Evolutionary conservation across 2,329 filamentous ascomycete species (phyloP), one percentile per base, ranked within the genome.

Genomic region (Aspergillus cejpii): DNA sequence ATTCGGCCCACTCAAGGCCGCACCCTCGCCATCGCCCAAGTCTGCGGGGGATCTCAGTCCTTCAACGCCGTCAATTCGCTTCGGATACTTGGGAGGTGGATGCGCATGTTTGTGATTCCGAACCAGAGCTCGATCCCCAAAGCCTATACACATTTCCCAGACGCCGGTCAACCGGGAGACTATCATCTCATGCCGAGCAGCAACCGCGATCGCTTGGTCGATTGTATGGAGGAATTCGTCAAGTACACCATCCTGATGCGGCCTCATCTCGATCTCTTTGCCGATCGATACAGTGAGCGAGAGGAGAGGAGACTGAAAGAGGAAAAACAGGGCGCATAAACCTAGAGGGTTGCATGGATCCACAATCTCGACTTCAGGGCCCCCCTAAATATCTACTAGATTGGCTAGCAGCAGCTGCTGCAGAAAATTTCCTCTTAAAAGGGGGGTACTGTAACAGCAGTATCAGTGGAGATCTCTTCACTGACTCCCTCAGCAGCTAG

Each of bases 191-290:
- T 77, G 57, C 68, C 75, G 0, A 77, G 79, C 56, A 67, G 70
- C 0, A 82, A 83, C 49, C 64, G 80, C 8, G 77, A 82, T 44
- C 67, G 80, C 2, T 54, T 83, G 11, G 79, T 83, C 1, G 80
- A 84, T 64, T 82, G 78, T 50, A 83, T 83, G 75, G 81, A 85
- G 64, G 82, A 85, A 60, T 76, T 85, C 62, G 80, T 85, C 3
- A 84, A 84, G 60, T 83, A 81, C 55, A 84, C 79, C 0, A 72
- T 84, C 21, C 50, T 84, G 1, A 83, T 84, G 79, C 65, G 79
- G 42, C 74, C 75, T 19, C 76, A 82, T 52, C 74, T 82, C 50
- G 73, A 73, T 20, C 60, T 83, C 2, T 83, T 84, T 57, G 74
- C 69, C 1, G 80, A 84, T 64, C 69, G 81, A 6, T 83, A 69